A percentile compares a stretch with the other conserved stretches of the same genome.
Conservation (phyloP, 2,329 filamentous ascomycete genomes). For the Endocalyx cinctus region DNA sequence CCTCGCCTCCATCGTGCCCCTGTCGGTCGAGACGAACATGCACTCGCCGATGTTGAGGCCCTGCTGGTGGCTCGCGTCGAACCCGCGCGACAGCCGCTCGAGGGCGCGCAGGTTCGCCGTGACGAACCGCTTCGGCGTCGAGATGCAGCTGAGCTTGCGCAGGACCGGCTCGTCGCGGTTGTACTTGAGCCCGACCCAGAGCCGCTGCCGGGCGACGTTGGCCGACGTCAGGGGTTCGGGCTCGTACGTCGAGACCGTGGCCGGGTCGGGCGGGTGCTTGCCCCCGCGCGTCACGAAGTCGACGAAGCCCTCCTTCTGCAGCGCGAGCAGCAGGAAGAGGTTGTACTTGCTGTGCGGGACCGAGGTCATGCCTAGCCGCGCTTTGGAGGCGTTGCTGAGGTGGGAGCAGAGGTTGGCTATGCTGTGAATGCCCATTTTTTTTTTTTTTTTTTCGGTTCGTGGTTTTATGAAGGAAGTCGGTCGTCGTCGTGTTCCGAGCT, state of each 20-base stretch:
- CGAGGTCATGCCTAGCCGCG: conserved; percentile 79
- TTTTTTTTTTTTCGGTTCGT: neutral
- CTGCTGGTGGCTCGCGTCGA: conserved; percentile 53
- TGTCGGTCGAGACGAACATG: conserved; percentile 73
- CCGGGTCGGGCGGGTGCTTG: conserved; percentile 45
- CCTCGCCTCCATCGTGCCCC: conserved; percentile 73
- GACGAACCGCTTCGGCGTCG: conserved; percentile 70
- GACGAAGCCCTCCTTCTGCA: conserved; percentile 80
- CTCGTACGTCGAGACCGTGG: conserved; percentile 39
- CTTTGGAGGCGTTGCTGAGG: conserved; percentile 81
- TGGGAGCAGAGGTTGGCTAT: conserved; percentile 82
- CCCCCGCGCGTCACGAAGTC: conserved; percentile 72
- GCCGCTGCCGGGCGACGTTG: conserved; percentile 69
- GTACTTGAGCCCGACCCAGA: conserved; percentile 92
- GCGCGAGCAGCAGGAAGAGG: conserved; percentile 66
- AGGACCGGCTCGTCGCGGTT: conserved; percentile 78
- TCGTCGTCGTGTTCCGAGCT: too few species aligned
- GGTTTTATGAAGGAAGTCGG: neutral
- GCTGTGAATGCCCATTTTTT: conserved; percentile 65
- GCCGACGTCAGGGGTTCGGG: conserved; percentile 58
- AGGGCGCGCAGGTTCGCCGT: conserved; percentile 61
- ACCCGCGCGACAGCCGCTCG: conserved; percentile 62
- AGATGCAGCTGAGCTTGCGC: conserved; percentile 59
- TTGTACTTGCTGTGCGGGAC: conserved; percentile 78
- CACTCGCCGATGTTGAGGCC: conserved; percentile 78